Base-by-base conservation (phyloP, 2,329 filamentous ascomycete species). In the Monosporascus sp. region DNA sequence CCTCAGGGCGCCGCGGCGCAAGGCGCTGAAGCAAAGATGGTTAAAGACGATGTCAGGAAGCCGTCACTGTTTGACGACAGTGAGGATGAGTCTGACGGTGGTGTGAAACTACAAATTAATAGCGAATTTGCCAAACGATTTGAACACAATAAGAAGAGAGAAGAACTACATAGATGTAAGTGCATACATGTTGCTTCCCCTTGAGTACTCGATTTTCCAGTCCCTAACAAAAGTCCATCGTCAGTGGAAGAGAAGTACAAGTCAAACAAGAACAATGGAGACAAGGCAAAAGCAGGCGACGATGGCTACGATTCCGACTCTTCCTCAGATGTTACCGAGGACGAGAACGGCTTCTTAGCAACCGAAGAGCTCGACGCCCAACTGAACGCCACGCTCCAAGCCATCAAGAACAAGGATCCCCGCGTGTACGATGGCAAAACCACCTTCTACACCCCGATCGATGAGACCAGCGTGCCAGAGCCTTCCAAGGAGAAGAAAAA, bases 141-240 rank as follows among this genome's bases (percentile, higher is more conserved):
- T 63, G 94, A 99, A 70, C 82, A 97, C 74, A 99, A 99, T 74
- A 97, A 97, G 76, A 96, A 96, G 75, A 83, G 93, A 53, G 92
- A 96, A 67, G 94, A 99, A 69, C 75, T 84, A 58, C 86, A 91
- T 17, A 80, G 82, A 65, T 70, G 86, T 88, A 65, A 63, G 82
- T 72, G 6, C 5, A 5, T 27, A 17, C 18, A 18, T 44, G n/a
- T 38, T 34, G 7, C 7, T 6, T 39, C 6, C 20, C 18, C 24
- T 5, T 45, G n/a, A 5, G 3, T n/a, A 9, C 15, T 46, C 34
- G 50, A 5, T n/a, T 47, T 51, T 18, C 22, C 24, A 25, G n/a
- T 41, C 25, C 15, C 37, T 55, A 51, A 59, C 36, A 53, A 57
- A 57, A 48, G 60, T 45, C 20, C 20, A 39, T 18, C n/a, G 18